These are phyloP conservation scores for Penicillium cataractarum DNA, from an alignment of 495 filamentous ascomycete genomes.

Conservation along the genomic window DNA sequence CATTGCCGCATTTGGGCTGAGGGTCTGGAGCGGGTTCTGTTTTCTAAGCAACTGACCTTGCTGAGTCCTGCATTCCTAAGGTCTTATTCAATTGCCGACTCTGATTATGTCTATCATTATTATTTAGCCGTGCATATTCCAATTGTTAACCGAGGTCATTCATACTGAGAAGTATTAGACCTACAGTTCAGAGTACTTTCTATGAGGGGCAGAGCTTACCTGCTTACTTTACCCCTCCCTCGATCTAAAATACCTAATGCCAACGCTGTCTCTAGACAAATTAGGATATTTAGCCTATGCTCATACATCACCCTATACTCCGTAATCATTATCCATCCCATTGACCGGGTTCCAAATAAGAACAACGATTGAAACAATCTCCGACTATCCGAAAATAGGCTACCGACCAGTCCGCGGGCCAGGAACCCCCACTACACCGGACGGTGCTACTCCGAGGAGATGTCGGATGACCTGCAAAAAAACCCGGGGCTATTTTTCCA, in stretches of 20 bases:
- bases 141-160: background rate
- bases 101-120: background rate
- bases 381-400: background rate
- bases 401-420: background rate
- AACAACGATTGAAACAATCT: background rate
- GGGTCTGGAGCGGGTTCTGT: constrained; percentile 17
- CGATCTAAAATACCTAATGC: too few relatives aligned
- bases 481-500: background rate
- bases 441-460: constrained; percentile 9
- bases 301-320: background rate
- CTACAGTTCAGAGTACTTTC: background rate
- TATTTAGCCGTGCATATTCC: background rate
- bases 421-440: constrained; percentile 11
- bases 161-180: too few relatives aligned
- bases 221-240: background rate
- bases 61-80: too few relatives aligned
- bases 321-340: background rate
- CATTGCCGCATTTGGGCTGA: constrained; percentile 35
- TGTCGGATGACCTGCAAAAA: constrained; percentile 8
- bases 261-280: background rate
- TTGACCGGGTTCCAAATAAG: constrained; percentile 1
- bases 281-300: background rate
- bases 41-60: constrained; percentile 1
- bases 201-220: background rate
- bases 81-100: background rate